phyloP scores from a whole-genome alignment of 768 basidiomycete species.

The Ephemerocybe angulata region DNA sequence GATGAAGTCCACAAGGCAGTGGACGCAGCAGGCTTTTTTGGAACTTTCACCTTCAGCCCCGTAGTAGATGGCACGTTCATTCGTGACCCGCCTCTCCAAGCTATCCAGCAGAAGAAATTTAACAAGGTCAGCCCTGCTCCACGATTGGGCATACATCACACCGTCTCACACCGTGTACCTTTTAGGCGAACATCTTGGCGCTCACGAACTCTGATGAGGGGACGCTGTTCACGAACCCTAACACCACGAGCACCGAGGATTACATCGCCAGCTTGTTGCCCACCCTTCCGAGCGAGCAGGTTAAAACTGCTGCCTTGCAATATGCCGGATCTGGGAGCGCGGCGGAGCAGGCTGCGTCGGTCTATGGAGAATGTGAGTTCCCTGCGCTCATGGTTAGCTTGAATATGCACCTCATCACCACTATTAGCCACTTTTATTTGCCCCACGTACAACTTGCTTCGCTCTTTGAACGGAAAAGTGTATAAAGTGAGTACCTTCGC shows the following conservation, averaged over 20 bases:
- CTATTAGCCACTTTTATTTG: slow-evolving; percentile 41
- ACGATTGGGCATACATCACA: not conserved
- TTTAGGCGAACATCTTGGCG: slow-evolving; percentile 28
- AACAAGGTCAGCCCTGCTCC: slow-evolving; percentile 35
- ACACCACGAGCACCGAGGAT: slow-evolving; percentile 17
- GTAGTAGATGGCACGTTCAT: slow-evolving; percentile 49
- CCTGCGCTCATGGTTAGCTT: not conserved
- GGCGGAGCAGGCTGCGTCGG: slow-evolving; percentile 4
- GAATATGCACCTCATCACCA: not conserved
- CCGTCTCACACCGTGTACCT: too few relatives aligned
- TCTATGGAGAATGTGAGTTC: slow-evolving; percentile 10
- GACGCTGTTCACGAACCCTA: slow-evolving; percentile 30
- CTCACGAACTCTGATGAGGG: slow-evolving; percentile 41
- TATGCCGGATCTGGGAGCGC: slow-evolving; percentile 1
- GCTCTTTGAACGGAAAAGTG: slow-evolving; percentile 24
- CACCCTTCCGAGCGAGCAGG: slow-evolving; percentile 23
- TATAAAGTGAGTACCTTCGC: slow-evolving; percentile 28
- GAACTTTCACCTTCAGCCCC: slow-evolving; percentile 39
- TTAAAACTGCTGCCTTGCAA: slow-evolving; percentile 4
- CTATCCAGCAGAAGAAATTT: slow-evolving; percentile 32
- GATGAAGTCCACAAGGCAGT: slow-evolving; percentile 32
- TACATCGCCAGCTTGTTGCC: slow-evolving; percentile 42
- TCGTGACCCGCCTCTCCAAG: slow-evolving; percentile 37
- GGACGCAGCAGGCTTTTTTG: slow-evolving; percentile 31
- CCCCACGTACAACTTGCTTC: slow-evolving; percentile 38